Conservation (phyloP, 208 protist genomes). For the Trypanosoma brucei region DNA sequence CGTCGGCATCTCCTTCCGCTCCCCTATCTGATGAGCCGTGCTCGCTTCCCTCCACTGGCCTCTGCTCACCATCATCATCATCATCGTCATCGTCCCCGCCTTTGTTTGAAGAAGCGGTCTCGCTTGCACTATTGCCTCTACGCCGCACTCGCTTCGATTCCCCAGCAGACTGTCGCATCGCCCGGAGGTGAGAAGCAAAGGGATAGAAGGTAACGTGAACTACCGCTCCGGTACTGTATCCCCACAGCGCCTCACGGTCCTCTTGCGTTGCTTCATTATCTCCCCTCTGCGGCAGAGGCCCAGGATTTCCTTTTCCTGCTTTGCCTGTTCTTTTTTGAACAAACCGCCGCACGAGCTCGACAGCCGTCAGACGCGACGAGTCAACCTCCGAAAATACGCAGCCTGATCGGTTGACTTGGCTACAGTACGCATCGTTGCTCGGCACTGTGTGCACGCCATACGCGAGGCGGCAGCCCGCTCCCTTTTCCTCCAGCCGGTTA, state of each 20-base stretch:
- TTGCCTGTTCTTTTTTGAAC: neutral
- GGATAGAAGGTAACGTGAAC: constrained; percentile 19
- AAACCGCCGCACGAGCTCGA: constrained; percentile 4
- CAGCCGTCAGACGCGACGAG: constrained; percentile 12
- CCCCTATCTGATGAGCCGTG: neutral
- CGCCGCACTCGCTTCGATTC: neutral
- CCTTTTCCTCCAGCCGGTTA: neutral
- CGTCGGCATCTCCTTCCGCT: neutral
- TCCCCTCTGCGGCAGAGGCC: no score
- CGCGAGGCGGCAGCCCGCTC: neutral
- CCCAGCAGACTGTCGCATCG: neutral
- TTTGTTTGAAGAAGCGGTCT: neutral
- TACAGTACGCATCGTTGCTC: neutral
- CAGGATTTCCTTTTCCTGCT: neutral
- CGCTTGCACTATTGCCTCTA: neutral
- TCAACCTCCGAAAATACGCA: constrained; percentile 13
- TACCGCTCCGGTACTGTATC: constrained; percentile 33
- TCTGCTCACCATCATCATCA: neutral
- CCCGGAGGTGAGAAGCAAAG: constrained; percentile 11
- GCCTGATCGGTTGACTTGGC: neutral
- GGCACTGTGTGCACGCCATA: neutral
- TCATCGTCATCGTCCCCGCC: neutral
- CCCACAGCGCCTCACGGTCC: constrained; percentile 24
- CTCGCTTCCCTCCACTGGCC: neutral
- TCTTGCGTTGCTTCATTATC: neutral